phyloP scores from a whole-genome alignment of 345 rosid species.

The Citrus sp. region DNA sequence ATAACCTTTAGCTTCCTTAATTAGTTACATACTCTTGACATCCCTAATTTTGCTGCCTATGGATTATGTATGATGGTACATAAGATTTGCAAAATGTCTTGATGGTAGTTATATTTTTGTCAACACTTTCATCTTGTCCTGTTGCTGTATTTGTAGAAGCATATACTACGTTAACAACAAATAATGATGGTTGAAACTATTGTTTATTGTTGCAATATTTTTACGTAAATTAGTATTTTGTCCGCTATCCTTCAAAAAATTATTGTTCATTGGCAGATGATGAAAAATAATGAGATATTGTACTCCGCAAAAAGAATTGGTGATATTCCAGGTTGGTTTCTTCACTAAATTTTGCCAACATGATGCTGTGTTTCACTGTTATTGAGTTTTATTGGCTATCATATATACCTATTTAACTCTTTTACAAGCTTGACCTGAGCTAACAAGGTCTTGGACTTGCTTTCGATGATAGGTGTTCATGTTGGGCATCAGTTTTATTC shows the following conservation, averaged over 20 bases:
- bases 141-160: background rate
- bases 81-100: background rate
- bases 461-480: conserved; percentile 55
- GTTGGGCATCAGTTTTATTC: conserved; percentile 92
- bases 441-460: background rate
- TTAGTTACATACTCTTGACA: background rate
- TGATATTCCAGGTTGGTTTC: conserved; percentile 63
- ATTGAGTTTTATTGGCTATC: background rate
- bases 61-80: background rate
- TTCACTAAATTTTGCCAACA: background rate
- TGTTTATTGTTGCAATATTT: background rate
- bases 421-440: background rate
- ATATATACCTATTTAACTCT: background rate
- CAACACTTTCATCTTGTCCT: background rate
- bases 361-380: background rate
- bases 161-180: background rate
- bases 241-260: background rate
- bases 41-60: background rate
- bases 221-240: background rate
- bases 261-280: conserved; percentile 46
- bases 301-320: conserved; percentile 66
- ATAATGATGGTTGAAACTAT: background rate
- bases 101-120: background rate
- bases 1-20: background rate
- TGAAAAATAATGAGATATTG: conserved; percentile 35